A percentile compares a stretch with the other conserved stretches of the same genome.
Conservation (phyloP, 83 land plant genomes). For the Picea mariana region DNA sequence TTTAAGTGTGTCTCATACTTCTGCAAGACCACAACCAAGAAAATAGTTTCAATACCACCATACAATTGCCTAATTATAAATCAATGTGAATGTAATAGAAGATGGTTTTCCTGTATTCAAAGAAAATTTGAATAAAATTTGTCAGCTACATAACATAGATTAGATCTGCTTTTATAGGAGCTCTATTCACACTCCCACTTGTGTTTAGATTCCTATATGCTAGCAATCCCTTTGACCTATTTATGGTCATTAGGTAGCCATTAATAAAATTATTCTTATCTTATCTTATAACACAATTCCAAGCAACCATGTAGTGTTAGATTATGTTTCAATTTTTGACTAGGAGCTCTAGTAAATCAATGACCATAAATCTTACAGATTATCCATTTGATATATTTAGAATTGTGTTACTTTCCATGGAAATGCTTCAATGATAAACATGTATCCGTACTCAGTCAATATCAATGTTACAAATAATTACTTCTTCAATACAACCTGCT, state of each 20-base stretch:
- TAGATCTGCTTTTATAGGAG: not conserved
- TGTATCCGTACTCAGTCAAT: too few relatives aligned
- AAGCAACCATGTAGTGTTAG: not conserved
- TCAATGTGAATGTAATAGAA: not conserved
- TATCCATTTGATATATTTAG: not conserved
- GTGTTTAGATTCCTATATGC: too few relatives aligned
- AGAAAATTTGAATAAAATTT: not conserved
- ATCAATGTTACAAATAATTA: too few relatives aligned
- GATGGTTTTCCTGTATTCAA: not conserved
- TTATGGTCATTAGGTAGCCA: too few relatives aligned
- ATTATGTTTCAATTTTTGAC: not conserved
- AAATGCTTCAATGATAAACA: not conserved
- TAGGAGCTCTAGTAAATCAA: not conserved
- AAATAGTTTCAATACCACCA: not conserved
- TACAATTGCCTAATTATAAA: not conserved
- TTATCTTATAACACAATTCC: too few relatives aligned
- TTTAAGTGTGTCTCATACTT: constrained; percentile 1
- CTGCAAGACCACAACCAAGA: not conserved
- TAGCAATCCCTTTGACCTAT: too few relatives aligned
- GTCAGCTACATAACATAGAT: not conserved
- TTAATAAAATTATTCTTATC: too few relatives aligned
- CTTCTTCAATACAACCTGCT: too few relatives aligned
- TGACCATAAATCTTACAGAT: not conserved
- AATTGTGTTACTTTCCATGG: not conserved
- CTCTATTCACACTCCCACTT: not conserved